Percentiles rank a stretch among this genome's conserved stretches.
These are phyloP conservation scores for Tephrocybe sp. DNA, from an alignment of 768 basidiomycete genomes.

Conservation along the genomic window DNA sequence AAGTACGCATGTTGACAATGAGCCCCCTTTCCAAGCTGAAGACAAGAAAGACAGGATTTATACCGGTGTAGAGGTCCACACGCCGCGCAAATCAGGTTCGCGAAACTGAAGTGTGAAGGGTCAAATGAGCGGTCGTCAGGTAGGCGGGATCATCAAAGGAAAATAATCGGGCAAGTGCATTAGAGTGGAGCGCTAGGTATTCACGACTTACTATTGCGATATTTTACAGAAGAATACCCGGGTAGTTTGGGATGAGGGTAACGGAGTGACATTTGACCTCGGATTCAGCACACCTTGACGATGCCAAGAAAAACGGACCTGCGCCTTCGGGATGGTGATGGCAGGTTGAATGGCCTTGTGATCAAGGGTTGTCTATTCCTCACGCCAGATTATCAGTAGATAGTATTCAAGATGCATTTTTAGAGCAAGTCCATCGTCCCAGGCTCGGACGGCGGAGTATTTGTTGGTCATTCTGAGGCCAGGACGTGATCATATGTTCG, in stretches of 20 bases:
- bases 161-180: slow-evolving; percentile 10
- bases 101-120: neutral
- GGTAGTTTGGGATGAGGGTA: neutral
- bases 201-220: slow-evolving; percentile 6
- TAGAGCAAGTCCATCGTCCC: no score
- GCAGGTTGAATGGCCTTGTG: no score
- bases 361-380: no score
- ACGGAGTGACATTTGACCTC: neutral
- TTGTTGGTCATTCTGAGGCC: no score
- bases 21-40: neutral
- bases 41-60: neutral
- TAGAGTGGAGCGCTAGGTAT: neutral
- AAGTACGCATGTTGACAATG: neutral
- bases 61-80: neutral
- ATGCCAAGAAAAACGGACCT: neutral
- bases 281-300: neutral
- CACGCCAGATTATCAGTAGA: no score
- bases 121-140: neutral
- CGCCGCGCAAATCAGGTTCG: neutral
- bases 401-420: no score
- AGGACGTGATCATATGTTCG: no score
- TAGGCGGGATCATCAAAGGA: slow-evolving; percentile 13
- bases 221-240: slow-evolving; percentile 17
- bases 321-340: no score
- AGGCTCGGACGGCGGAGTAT: no score